Conservation (phyloP, 1,284 basidiomycete genomes). For the Athelia psychrophila region DNA sequence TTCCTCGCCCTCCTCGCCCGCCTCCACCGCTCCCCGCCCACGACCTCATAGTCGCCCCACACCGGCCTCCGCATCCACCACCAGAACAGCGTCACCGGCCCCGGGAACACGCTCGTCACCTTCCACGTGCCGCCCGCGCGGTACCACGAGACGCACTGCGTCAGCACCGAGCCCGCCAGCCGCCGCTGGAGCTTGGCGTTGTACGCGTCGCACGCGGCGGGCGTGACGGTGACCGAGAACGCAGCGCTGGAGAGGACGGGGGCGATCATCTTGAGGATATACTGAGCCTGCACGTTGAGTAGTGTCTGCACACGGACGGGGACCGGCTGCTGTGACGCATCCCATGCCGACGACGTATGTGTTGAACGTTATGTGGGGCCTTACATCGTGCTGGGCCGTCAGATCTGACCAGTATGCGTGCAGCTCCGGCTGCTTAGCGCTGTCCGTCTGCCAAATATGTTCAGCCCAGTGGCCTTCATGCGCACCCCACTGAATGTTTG, state of each 20-base stretch:
- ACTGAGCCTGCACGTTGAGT: slow-evolving; percentile 29
- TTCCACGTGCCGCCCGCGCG: slow-evolving; percentile 28
- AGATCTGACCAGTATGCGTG: slow-evolving; percentile 27
- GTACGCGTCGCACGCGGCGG: slow-evolving; percentile 35
- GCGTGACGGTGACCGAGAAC: slow-evolving; percentile 29
- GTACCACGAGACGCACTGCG: slow-evolving; percentile 40
- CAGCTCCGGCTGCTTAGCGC: slow-evolving; percentile 28
- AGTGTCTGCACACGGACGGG: slow-evolving; percentile 28
- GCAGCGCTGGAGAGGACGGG: slow-evolving; percentile 32
- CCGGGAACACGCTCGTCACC: slow-evolving; percentile 37
- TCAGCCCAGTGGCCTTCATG: too few relatives aligned
- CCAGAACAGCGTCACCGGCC: slow-evolving; percentile 26
- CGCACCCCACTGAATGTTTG: too few relatives aligned
- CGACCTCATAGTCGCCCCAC: slow-evolving; percentile 27
- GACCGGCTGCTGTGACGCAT: slow-evolving; percentile 28
- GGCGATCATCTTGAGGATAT: slow-evolving; percentile 29
- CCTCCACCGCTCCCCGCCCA: slow-evolving; percentile 5
- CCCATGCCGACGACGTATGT: slow-evolving; percentile 40
- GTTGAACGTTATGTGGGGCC: slow-evolving; percentile 24
- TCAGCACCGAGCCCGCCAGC: slow-evolving; percentile 34
- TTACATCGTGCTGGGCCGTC: slow-evolving; percentile 18
- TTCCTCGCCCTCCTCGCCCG: not conserved
- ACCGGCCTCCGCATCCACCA: slow-evolving; percentile 27
- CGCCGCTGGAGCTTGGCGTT: slow-evolving; percentile 36
- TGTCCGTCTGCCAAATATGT: too few relatives aligned